A percentile compares a stretch with the other conserved stretches of the same genome.
Conservation (phyloP, 148 eudicot genomes). For the Rhododendron henanense region DNA sequence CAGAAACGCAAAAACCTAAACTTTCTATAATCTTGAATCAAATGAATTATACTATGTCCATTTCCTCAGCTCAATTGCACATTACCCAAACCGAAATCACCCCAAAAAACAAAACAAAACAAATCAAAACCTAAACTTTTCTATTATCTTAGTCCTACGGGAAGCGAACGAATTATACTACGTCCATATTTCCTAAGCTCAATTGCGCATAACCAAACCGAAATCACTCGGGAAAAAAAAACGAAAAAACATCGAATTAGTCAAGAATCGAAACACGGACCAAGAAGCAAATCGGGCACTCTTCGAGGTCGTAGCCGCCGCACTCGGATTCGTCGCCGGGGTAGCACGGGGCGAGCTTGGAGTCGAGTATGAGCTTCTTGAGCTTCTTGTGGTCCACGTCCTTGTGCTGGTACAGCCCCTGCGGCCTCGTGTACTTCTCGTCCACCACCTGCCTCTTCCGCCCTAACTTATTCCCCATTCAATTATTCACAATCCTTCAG, state of each 20-base stretch:
- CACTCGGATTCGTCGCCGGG: slow-evolving; percentile 64
- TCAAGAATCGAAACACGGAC: slow-evolving; percentile 36
- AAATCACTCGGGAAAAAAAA: too few species aligned
- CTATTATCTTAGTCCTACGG: too few species aligned
- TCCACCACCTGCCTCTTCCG: slow-evolving; percentile 77
- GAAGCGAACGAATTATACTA: too few species aligned
- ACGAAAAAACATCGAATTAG: background rate
- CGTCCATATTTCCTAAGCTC: too few species aligned
- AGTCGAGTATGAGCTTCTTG: slow-evolving; percentile 88
- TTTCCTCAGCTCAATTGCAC: background rate
- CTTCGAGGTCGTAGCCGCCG: slow-evolving; percentile 58
- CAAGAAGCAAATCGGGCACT: slow-evolving; percentile 99
- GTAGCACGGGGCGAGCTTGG: slow-evolving; percentile 92
- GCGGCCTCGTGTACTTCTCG: slow-evolving; percentile 94
- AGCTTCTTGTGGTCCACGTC: slow-evolving; percentile 98
- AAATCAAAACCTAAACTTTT: too few species aligned
- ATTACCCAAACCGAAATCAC: background rate
- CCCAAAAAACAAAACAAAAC: too few species aligned
- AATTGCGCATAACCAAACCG: too few species aligned
- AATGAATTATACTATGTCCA: background rate
- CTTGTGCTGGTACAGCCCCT: slow-evolving; percentile 90
- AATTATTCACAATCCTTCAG: slow-evolving; percentile 2
- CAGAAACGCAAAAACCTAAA: background rate
- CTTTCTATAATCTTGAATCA: background rate
- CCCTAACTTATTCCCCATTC: slow-evolving; percentile 97